Percentiles rank a stretch among this genome's conserved stretches.
These are phyloP conservation scores for Wickerhamomyces strasburgensis DNA, from an alignment of 805 yeast genomes.

Conservation along the genomic window DNA sequence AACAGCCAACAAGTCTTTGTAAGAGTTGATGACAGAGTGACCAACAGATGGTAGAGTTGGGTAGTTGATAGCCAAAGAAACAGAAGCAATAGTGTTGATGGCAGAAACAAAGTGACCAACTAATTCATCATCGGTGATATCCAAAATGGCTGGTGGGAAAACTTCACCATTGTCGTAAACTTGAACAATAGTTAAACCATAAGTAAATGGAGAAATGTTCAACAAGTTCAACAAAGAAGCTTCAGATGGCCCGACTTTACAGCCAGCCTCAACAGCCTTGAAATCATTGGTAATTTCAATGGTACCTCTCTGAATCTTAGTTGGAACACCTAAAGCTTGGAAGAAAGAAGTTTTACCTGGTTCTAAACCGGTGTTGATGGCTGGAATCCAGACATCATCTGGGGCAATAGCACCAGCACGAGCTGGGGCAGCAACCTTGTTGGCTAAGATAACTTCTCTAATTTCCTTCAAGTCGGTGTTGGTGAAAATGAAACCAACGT, in stretches of 20 bases:
- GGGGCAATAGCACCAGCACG: conserved; percentile 99
- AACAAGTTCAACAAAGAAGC: conserved; percentile 98
- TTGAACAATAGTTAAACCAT: conserved; percentile 94
- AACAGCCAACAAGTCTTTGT: conserved; percentile 97
- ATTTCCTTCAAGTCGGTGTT: conserved; percentile 87
- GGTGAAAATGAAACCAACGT: conserved; percentile 99
- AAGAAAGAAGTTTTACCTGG: conserved; percentile 99
- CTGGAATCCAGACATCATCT: conserved; percentile 94
- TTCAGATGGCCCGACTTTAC: conserved; percentile 98
- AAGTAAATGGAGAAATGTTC: conserved; percentile 99
- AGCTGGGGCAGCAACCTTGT: conserved; percentile 99
- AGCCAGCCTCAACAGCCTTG: conserved; percentile 83
- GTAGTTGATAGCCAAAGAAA: conserved; percentile 97
- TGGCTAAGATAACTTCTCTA: conserved; percentile 82
- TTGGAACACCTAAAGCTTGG: conserved; percentile 99
- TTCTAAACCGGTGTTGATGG: conserved; percentile 99
- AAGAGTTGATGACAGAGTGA: conserved; percentile 97
- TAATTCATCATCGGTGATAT: conserved; percentile 97
- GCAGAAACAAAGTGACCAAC: conserved; percentile 89
- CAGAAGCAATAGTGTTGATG: conserved; percentile 86
- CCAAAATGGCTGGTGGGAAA: conserved; percentile 95
- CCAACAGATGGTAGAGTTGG: conserved; percentile 99
- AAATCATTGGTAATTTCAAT: conserved; percentile 98
- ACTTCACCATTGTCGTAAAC: conserved; percentile 98
- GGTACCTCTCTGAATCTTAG: conserved; percentile 99